These are phyloP conservation scores for Pseudogymnoascus sp. DNA, from an alignment of 2,329 filamentous ascomycete genomes.

Conservation along the genomic window DNA sequence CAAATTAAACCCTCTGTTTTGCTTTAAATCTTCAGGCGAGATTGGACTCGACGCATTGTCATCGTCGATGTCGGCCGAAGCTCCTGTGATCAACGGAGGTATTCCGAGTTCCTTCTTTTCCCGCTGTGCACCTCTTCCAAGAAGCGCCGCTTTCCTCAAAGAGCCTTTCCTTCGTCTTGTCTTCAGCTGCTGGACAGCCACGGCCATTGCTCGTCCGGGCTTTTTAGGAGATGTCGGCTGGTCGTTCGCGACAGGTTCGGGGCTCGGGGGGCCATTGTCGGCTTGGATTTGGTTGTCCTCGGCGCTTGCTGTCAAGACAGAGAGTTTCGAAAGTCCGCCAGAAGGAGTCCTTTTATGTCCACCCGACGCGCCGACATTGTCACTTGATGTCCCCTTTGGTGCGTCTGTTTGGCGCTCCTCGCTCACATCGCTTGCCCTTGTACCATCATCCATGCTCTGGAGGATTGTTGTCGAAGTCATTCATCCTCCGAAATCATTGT, in stretches of 20 bases:
- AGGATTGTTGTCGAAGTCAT: slow-evolving; percentile 7
- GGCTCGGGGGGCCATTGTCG: slow-evolving; percentile 21
- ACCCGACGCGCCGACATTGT: neutral
- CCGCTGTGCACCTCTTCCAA: slow-evolving; percentile 62
- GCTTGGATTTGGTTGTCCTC: slow-evolving; percentile 29
- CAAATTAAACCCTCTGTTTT: slow-evolving; percentile 33
- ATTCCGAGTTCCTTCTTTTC: slow-evolving; percentile 45
- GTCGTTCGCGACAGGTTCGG: slow-evolving; percentile 27
- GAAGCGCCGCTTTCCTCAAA: slow-evolving; percentile 73
- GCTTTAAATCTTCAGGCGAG: slow-evolving; percentile 22
- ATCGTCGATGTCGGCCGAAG: slow-evolving; percentile 25
- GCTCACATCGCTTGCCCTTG: slow-evolving; percentile 4
- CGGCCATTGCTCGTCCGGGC: slow-evolving; percentile 27
- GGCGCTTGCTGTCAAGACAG: slow-evolving; percentile 51
- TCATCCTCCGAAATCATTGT: slow-evolving; percentile 9
- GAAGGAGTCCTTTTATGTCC: slow-evolving; percentile 28
- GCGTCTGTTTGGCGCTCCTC: slow-evolving; percentile 7
- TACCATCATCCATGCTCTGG: slow-evolving; percentile 13
- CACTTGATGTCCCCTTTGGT: slow-evolving; percentile 3
- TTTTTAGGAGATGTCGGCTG: slow-evolving; percentile 25
- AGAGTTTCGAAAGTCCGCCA: slow-evolving; percentile 57
- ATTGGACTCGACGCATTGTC: slow-evolving; percentile 19
- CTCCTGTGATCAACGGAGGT: slow-evolving; percentile 24
- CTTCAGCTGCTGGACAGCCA: slow-evolving; percentile 36
- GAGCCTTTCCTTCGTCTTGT: slow-evolving; percentile 72